Evolutionary conservation across 2,329 filamentous ascomycete genomes (phyloP), one percentile per base, ranked within the genome.

Genomic region (Emericellopsis cladophorae): DNA sequence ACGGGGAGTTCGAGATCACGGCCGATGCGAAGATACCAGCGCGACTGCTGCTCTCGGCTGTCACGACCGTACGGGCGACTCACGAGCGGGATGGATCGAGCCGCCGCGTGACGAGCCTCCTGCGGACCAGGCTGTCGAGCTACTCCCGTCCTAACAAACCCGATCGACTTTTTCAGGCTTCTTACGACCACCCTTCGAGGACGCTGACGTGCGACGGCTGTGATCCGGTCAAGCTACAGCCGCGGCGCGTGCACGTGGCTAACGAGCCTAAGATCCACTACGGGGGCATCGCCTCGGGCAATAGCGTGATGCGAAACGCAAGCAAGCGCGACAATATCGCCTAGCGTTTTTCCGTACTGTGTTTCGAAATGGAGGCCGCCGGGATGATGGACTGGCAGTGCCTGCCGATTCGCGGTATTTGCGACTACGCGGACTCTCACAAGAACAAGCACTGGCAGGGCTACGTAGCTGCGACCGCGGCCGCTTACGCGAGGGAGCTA

Each of bases 221-320:
- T 14, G 32, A 34, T n/a, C 7, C 16, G n/a, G 9, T 4, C 6
- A 41, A 37, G 15, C 31, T 43, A 2, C 14, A n/a, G 21, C n/a
- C 18, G 7, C 26, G 46, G 37, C 4, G 22, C 4, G 4, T 8
- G 2, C 33, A 5, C 33, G 4, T 26, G 40, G 2, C 39, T 16
- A 12, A 16, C 38, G 14, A 39, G 1, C 44, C 44, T 2, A 29
- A 1, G 10, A 39, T 51, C 6, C 49, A 51, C 31, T 51, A 47
- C 23, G 48, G 50, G 10, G 40, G 31, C 7, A 48, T 53, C 14
- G 51, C 50, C 0, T 61, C 57, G 0, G 59, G 51, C 2, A 54
- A 61, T 23, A 43, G 46, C 7, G 56, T 65, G 1, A 56, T 65
- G 41, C 59, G 56, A 37, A 47, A 51, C 21, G 53, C 47, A 3